Percentiles rank a stretch among this genome's conserved stretches.
Evolutionary conservation across 768 basidiomycete species (phyloP).

Genomic region (Suillus subluteus): DNA sequence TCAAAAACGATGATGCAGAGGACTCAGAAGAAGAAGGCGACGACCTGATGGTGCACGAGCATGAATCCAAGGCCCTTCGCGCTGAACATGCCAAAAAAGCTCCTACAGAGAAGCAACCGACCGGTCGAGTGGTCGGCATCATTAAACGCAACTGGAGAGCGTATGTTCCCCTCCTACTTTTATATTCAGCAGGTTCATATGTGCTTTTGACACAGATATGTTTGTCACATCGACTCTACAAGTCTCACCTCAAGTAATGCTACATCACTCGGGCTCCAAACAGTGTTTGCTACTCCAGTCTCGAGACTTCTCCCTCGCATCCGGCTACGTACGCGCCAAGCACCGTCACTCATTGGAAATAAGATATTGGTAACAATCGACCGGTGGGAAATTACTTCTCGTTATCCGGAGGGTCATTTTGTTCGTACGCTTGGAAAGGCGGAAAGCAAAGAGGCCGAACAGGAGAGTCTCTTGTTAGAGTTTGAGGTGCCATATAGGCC

Average conservation of each 20-base stretch:
- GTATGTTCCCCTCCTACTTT: constrained; percentile 47
- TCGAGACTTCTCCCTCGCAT: constrained; percentile 92
- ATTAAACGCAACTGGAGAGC: constrained; percentile 96
- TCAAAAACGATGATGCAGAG: constrained; percentile 88
- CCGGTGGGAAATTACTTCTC: constrained; percentile 82
- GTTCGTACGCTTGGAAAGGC: constrained; percentile 89
- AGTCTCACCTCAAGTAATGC: constrained; percentile 80
- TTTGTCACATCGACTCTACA: constrained; percentile 92
- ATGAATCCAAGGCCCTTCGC: constrained; percentile 47
- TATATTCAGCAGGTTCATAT: background rate
- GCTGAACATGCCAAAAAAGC: constrained; percentile 27
- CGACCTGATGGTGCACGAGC: constrained; percentile 32
- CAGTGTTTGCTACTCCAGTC: constrained; percentile 93
- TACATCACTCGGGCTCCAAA: constrained; percentile 84
- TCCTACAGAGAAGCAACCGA: constrained; percentile 78
- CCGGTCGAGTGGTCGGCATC: constrained; percentile 88
- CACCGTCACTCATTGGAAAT: constrained; percentile 82
- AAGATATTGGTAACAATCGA: constrained; percentile 98
- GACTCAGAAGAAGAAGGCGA: constrained; percentile 66
- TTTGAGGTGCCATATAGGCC: constrained; percentile 96
- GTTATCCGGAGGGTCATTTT: constrained; percentile 97
- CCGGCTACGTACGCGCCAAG: constrained; percentile 92
- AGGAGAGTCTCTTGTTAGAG: constrained; percentile 90
- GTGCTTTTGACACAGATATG: constrained; percentile 58
- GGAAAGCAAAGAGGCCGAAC: constrained; percentile 95